Evolutionary conservation across 495 filamentous ascomycete species (phyloP), one percentile per base, ranked within the genome.

Genomic region (Lasiosphaeria ovina): DNA sequence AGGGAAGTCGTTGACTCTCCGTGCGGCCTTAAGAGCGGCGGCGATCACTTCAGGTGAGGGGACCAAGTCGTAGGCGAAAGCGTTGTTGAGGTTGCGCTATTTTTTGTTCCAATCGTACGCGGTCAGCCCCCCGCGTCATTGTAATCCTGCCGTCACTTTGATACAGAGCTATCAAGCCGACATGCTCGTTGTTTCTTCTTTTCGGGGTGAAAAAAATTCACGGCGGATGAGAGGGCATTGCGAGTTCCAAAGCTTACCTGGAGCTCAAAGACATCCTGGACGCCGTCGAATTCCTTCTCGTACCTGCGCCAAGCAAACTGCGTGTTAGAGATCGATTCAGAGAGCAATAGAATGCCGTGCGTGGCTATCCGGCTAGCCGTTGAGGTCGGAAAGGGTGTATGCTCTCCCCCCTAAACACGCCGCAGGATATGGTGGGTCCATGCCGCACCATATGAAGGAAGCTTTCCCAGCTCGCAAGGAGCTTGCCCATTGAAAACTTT

Each of bases 31-130:
- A 57, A 99, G 84, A 57, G 94, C 94, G 66, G 94, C 93, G 67
- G 85, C 83, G 77, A 97, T 86, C 72, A 99, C 95, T 67, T 91
- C 87, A 55, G 93, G 85, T 55, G 93, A 93, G 66, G 94, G 94
- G 63, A 99, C 94, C 71, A 99, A 87, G 85, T 99, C 94, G 87
- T 99, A 99, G 75, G 94, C 94, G 80, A 99, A 99, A 76, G 90
- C 92, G 81, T 99, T 99, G 88, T 99, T 99, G 66, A 99, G 84
- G 79, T 99, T 99, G 73, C 94, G 92, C 92, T 98, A 31, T 51
- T 51, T 35, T 35, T 35, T 6, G 4, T 56, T 14, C 24, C 33
- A 56, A 14, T 47, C 24, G 24, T 24, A 24, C 24, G 24, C 24
- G 24, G 17, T 16, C 54, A 36, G 54, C 6, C 16, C 12, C 14